Conservation (phyloP, 257 asterid genomes). For the Penstemon eatonii region DNA sequence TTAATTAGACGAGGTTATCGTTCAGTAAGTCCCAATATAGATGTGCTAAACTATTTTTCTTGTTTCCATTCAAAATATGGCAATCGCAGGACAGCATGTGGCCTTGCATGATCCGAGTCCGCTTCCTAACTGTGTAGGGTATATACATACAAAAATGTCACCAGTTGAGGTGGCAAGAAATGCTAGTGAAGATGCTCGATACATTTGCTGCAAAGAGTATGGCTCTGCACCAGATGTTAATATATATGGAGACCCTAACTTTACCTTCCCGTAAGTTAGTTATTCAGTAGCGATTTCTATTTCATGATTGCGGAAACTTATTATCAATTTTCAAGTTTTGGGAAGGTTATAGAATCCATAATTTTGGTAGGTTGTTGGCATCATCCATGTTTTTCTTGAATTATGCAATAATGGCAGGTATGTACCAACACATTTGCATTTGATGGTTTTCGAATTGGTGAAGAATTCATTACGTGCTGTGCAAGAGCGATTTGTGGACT, state of each 20-base stretch:
- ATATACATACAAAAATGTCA: conserved; percentile 92
- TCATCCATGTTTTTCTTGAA: neutral
- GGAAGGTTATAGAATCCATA: neutral
- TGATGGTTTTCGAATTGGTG: conserved; percentile 95
- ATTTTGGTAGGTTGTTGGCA: neutral
- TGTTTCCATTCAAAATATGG: conserved; percentile 19
- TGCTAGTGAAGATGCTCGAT: conserved; percentile 92
- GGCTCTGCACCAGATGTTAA: conserved; percentile 82
- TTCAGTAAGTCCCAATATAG: too few relatives aligned
- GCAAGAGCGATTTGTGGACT: conserved; percentile 75
- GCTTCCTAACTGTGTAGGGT: conserved; percentile 79
- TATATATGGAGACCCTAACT: conserved; percentile 84
- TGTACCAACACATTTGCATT: conserved; percentile 87
- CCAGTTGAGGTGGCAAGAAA: conserved; percentile 75
- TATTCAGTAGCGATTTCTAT: neutral
- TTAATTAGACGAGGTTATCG: too few relatives aligned
- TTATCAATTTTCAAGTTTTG: neutral
- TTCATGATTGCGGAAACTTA: neutral
- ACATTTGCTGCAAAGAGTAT: conserved; percentile 76
- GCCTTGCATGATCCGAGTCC: conserved; percentile 93
- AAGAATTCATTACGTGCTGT: conserved; percentile 97
- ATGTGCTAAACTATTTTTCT: conserved; percentile 23
- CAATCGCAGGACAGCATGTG: conserved; percentile 89
- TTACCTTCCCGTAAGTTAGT: conserved; percentile 78
- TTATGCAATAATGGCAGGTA: conserved; percentile 47